Percentiles rank a stretch among this genome's conserved stretches.
Evolutionary conservation across 176 grass and related monocot species (phyloP).

Genomic region (Aegilops longissima): DNA sequence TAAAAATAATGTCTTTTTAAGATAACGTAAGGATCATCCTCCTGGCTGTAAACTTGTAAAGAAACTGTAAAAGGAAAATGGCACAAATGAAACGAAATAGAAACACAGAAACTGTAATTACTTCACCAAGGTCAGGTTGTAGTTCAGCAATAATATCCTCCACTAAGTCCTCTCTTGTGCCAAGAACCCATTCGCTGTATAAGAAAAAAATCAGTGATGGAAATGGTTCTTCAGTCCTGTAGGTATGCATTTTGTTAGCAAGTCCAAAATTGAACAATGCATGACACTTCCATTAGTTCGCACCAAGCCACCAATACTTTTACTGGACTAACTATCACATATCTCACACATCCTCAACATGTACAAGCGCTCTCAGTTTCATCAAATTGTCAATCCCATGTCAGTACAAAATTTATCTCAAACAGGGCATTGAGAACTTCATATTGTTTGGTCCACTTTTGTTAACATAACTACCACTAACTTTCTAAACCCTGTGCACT

Average conservation of each 20-base stretch:
- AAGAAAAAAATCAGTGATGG: slow-evolving; percentile 12
- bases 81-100: background rate
- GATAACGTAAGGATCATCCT: background rate
- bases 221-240: background rate
- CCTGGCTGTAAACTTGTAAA: background rate
- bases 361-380: slow-evolving; percentile 21
- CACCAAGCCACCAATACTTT: slow-evolving; percentile 28
- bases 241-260: slow-evolving; percentile 15
- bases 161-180: slow-evolving; percentile 89
- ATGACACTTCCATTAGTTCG: slow-evolving; percentile 16
- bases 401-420: background rate
- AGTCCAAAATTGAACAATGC: slow-evolving; percentile 10
- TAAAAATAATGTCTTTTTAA: background rate
- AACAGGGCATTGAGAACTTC: background rate
- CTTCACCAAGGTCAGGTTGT: slow-evolving; percentile 85
- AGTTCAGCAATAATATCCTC: slow-evolving; percentile 83
- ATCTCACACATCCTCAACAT: slow-evolving; percentile 17
- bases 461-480: background rate
- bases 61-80: background rate
- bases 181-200: slow-evolving; percentile 96
- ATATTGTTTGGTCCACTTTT: slow-evolving; percentile 22
- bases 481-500: background rate
- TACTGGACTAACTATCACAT: slow-evolving; percentile 3
- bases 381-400: slow-evolving; percentile 25
- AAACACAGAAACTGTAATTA: slow-evolving; percentile 35